phyloP scores from a whole-genome alignment of 2,329 filamentous ascomycete genomes.

The Coniella vitis region DNA sequence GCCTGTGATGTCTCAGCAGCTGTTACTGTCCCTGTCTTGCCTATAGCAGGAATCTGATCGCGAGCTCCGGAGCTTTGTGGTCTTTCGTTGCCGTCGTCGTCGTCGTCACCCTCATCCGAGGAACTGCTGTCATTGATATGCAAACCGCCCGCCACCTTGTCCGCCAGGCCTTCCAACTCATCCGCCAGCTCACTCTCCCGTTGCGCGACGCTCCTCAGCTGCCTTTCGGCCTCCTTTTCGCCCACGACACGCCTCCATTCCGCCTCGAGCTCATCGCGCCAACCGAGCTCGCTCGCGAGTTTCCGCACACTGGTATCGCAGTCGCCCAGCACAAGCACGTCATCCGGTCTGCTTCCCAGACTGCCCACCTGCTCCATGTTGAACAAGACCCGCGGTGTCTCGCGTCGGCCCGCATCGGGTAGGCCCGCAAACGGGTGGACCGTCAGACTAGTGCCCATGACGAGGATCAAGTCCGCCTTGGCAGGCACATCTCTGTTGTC shows the following conservation, averaged over 20 bases:
- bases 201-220: slow-evolving; percentile 30
- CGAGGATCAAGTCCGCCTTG: slow-evolving; percentile 31
- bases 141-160: slow-evolving; percentile 25
- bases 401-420: slow-evolving; percentile 55
- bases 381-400: slow-evolving; percentile 72
- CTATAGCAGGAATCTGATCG: no score
- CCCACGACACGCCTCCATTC: slow-evolving; percentile 66
- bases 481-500: slow-evolving; percentile 45
- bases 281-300: slow-evolving; percentile 74
- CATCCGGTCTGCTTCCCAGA: slow-evolving; percentile 70
- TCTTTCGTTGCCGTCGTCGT: background rate
- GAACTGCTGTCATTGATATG: slow-evolving; percentile 16
- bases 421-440: slow-evolving; percentile 87
- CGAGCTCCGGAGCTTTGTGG: background rate
- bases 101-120: background rate
- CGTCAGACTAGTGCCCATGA: slow-evolving; percentile 74
- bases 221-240: slow-evolving; percentile 47
- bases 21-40: no score
- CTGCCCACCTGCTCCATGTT: slow-evolving; percentile 80
- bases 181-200: slow-evolving; percentile 32
- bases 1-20: no score
- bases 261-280: slow-evolving; percentile 73
- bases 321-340: slow-evolving; percentile 75
- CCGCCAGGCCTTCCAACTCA: slow-evolving; percentile 32
- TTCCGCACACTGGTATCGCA: slow-evolving; percentile 77